Base-by-base conservation (phyloP, 805 yeast genomes). In the Yarrowia sp. region DNA sequence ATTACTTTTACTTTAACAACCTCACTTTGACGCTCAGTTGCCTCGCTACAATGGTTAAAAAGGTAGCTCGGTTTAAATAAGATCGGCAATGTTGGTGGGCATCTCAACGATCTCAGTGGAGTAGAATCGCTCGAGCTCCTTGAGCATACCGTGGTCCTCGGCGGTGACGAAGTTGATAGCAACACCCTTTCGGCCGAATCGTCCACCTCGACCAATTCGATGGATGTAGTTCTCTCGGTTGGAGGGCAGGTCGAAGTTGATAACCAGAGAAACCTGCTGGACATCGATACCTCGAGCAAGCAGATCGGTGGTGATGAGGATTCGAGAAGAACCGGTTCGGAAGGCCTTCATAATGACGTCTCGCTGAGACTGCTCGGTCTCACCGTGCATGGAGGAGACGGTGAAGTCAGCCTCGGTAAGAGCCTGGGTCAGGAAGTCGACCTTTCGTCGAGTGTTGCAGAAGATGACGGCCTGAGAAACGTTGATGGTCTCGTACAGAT, bases 231-330 rank as follows among this genome's bases (percentile, higher is more conserved):
- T 92, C 79, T 92, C 97, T 77, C 89, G 86, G 81, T 88, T 89
- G 70, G 85, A 82, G 48, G 98, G 98, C 72, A 92, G 80, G 78
- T 92, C 98, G 80, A 91, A 92, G 82, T 92, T 92, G 70, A 92
- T 90, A 68, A 92, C 98, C 70, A 93, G 83, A 33, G 97, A 91
- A 65, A 92, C 97, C 80, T 92, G 98, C 81, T 92, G 98, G 63
- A 92, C 97, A 80, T 92, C 98, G 70, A 92, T 92, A 79, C 98
- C 98, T 80, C 98, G 86, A 40, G 98, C 98, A 88, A 93, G 89
- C 73, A 95, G 89, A 79, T 95, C 99, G 44, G 99, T 95, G 70
- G 98, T 88, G 75, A 95, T 95, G 76, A 95, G 81, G 59, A 95
- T 93, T 76, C 99, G 85, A 64, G 97, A 90, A 70, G 89, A 85